A percentile compares a stretch with the other conserved stretches of the same genome.
Evolutionary conservation across 139 green algal species (phyloP).

Genomic region (Micromonas commoda): DNA sequence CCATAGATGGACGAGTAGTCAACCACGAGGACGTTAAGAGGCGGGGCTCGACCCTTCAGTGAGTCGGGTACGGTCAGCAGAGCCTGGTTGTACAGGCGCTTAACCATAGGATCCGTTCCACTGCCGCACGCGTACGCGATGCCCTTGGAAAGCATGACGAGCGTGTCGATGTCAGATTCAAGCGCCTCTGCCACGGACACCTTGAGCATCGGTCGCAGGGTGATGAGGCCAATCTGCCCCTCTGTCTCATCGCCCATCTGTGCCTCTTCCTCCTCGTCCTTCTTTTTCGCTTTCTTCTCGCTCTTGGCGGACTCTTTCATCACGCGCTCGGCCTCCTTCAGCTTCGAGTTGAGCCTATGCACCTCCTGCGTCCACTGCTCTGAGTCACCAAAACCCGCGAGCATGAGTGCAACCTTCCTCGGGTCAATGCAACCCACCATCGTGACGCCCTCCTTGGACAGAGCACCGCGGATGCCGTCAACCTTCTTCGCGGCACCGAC

Average conservation of each 20-base stretch:
- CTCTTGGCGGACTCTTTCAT: slow-evolving; percentile 26
- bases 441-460: slow-evolving; percentile 33
- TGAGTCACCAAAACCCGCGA: slow-evolving; percentile 38
- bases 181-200: slow-evolving; percentile 40
- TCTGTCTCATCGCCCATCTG: neutral
- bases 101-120: slow-evolving; percentile 39
- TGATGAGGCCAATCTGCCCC: slow-evolving; percentile 13
- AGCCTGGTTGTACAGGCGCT: slow-evolving; percentile 41
- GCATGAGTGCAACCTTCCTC: slow-evolving; percentile 34
- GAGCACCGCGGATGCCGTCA: slow-evolving; percentile 4
- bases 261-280: slow-evolving; percentile 18
- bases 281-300: slow-evolving; percentile 10
- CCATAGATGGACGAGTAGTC: slow-evolving; percentile 51
- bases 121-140: slow-evolving; percentile 38
- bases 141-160: slow-evolving; percentile 49
- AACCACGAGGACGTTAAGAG: slow-evolving; percentile 45
- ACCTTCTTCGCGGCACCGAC: slow-evolving; percentile 5
- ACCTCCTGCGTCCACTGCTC: slow-evolving; percentile 22
- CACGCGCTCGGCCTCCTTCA: slow-evolving; percentile 20
- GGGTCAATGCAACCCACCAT: slow-evolving; percentile 29
- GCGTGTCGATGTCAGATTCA: slow-evolving; percentile 40
- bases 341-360: slow-evolving; percentile 23
- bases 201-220: slow-evolving; percentile 21
- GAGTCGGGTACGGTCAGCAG: slow-evolving; percentile 46
- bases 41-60: slow-evolving; percentile 26